These are phyloP conservation scores for Neophaeococcomyces mojaviensis DNA, from an alignment of 2,329 filamentous ascomycete genomes.

Conservation along the genomic window DNA sequence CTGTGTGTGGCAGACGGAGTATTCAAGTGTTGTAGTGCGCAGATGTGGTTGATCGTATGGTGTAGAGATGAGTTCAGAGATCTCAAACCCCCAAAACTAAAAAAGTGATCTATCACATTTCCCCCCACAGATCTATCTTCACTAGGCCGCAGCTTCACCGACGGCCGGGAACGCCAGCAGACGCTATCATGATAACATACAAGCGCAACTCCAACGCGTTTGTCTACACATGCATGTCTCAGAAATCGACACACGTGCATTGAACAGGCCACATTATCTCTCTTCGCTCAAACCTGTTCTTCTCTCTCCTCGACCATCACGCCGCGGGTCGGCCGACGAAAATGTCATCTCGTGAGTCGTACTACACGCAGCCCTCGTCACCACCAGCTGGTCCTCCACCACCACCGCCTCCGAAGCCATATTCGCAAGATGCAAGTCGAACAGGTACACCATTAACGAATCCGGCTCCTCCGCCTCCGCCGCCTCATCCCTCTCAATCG, in stretches of 20 bases:
- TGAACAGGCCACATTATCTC: background rate
- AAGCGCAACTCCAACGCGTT: too few species aligned
- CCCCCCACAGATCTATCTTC: background rate
- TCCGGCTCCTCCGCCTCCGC: constrained; percentile 39
- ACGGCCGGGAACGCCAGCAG: background rate
- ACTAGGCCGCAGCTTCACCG: background rate
- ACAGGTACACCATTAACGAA: constrained; percentile 36
- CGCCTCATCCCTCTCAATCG: constrained; percentile 27
- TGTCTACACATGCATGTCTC: background rate
- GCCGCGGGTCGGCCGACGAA: background rate
- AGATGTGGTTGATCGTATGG: background rate
- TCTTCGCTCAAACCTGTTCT: background rate
- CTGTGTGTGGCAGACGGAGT: constrained; percentile 3
- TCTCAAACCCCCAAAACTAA: background rate
- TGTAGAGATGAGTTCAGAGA: background rate
- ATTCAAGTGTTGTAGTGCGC: background rate
- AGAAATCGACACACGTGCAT: background rate
- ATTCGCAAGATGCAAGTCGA: constrained; percentile 60
- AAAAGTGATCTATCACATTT: background rate
- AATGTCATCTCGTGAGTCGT: constrained; percentile 1
- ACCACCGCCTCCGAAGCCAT: constrained; percentile 64
- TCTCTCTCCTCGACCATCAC: too few species aligned
- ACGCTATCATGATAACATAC: too few species aligned
- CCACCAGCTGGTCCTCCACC: constrained; percentile 48
- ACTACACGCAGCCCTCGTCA: background rate